Base-by-base conservation (phyloP, 257 asterid species). In the Primulina tabacum region DNA sequence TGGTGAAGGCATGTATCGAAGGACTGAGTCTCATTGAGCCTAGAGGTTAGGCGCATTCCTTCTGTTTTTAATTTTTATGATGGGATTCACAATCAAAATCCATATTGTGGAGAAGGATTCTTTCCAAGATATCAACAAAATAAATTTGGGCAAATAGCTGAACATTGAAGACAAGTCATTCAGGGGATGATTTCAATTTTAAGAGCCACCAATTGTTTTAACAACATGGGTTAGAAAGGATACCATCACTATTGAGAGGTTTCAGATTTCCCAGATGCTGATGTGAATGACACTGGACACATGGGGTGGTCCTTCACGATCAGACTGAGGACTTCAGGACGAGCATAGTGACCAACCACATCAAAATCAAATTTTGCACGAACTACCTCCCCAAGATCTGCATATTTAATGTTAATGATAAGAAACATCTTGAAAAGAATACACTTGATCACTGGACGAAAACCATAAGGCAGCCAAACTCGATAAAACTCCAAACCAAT, bases 331-430 rank as follows among this genome's bases (percentile, higher is more conserved):
- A 94, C 72, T 71, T 94, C 99, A 5, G 97, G 97, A 62, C 97
- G 90, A 8, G 97, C 76, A 55, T 94, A 94, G 75, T 94, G 99
- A 12, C 99, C 99, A 38, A 94, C 96, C 60, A 90, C 99, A 62
- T 93, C 99, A 65, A 91, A 91, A 73, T 88, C 96, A 64, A 94
- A 94, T 83, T 94, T 94, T 32, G 96, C 96, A 11, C 97, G 85
- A 12, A 78, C 93, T 40, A 94, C 87, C 75, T 91, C 99, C 67
- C 92, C 97, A 18, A 91, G 95, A 89, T 94, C 97, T 90, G 84
- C 24, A 67, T 18, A 76, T 38, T 35, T 32, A 60, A 32, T 17
- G 40, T 37, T 47, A 58, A 18, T 32, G 20, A 62, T 17, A 8
- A 73, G 52, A 65, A 43, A 18, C 21, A 50, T 43, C 8, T 55